Base-by-base conservation (phyloP, 352 stramenopile species). In the Globisporangium canariense region DNA sequence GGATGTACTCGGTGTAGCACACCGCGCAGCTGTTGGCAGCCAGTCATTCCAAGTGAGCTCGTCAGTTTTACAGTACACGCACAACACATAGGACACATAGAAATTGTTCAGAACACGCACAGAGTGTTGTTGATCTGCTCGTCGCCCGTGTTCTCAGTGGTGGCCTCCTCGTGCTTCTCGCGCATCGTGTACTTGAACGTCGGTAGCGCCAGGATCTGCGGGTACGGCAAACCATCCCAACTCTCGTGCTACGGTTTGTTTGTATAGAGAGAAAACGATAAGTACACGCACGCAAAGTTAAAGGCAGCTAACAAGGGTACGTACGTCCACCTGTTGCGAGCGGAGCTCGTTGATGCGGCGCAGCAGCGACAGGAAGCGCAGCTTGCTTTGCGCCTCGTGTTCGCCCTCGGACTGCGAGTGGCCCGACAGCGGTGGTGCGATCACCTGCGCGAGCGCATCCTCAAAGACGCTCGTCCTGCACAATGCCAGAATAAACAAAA, bases 281-380 rank as follows among this genome's bases (percentile, higher is more conserved):
- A 16, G 4, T 40, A 36, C 13, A 40, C 14, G 1, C 14, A 46
- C 14, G 13, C 2, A 46, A 46, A 46, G 1, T 5, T 46, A n/a
- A 0, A 46, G 40, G 51, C 4, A 58, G 20, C 22, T 9, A 8
- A 57, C 40, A 52, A 38, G 62, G 49, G 50, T 53, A 64, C 74
- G 45, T 70, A 89, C 80, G 65, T 86, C 73, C 13, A 86, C 74
- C 80, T 92, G 83, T 61, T 94, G 81, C 3, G 86, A 92, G n/a
- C 81, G 81, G 18, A 94, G 69, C 66, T 94, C 86, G 43, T 94
- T 94, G 61, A 94, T 89, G 50, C 86, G 83, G 45, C 86, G 86
- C 32, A 92, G 68, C 25, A 92, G 62, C 66, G 83, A 91, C 32
- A 92, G 66, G 59, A 92, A 92, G 25, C 83, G 83, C 40, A 90